phyloP scores from a whole-genome alignment of 2,329 filamentous ascomycete genomes.

The Monilinia aucupariae region DNA sequence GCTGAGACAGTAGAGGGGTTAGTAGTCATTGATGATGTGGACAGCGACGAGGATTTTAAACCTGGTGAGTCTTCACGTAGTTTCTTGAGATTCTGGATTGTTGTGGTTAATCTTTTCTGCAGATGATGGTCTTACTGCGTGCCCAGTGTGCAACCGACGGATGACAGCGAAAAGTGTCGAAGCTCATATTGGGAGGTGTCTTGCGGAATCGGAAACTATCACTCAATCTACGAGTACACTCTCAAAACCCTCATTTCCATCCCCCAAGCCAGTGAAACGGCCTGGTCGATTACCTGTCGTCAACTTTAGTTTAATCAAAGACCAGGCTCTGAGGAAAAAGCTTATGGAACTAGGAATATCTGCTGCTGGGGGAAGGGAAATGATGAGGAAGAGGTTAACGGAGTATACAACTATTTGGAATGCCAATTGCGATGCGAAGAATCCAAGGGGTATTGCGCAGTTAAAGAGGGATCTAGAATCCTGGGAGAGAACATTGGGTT shows the following conservation, averaged over 20 bases:
- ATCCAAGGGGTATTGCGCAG: conserved; percentile 64
- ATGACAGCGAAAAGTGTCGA: conserved; percentile 65
- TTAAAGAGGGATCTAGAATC: conserved; percentile 72
- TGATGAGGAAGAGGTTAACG: conserved; percentile 74
- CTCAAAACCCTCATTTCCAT: conserved; percentile 20
- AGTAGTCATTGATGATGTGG: conserved; percentile 31
- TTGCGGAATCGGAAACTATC: conserved; percentile 9
- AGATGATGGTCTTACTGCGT: conserved; percentile 62
- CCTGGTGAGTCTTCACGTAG: conserved; percentile 25
- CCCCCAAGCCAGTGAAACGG: conserved; percentile 14
- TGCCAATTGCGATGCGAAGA: conserved; percentile 83
- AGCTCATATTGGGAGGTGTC: conserved; percentile 39
- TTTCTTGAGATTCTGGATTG: background rate
- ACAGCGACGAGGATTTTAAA: conserved; percentile 30
- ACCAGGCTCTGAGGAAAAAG: conserved; percentile 72
- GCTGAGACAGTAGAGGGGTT: conserved; percentile 34
- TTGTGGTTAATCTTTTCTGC: conserved; percentile 13
- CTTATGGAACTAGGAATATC: conserved; percentile 75
- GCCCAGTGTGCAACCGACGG: conserved; percentile 67
- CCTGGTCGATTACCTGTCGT: conserved; percentile 58
- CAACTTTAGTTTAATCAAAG: conserved; percentile 84
- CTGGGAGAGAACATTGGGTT: conserved; percentile 82
- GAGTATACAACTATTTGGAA: conserved; percentile 98
- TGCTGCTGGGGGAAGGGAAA: conserved; percentile 57
- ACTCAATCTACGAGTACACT: conserved; percentile 16